These are phyloP conservation scores for Cyphellophora attinorum DNA, from an alignment of 2,329 filamentous ascomycete genomes.

Conservation along the genomic window DNA sequence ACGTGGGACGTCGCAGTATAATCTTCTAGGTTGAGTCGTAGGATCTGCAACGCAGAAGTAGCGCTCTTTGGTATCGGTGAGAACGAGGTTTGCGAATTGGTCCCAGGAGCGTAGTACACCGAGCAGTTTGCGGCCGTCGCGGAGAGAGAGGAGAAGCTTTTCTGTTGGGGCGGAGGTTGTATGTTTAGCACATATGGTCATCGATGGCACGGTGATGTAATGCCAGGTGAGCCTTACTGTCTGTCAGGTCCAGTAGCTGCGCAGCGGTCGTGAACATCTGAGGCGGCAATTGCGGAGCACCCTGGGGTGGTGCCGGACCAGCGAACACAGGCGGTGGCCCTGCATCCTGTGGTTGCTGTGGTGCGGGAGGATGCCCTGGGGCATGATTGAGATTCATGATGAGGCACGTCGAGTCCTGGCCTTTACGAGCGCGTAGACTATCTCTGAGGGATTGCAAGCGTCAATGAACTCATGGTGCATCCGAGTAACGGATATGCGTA, in stretches of 20 bases:
- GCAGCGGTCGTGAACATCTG: slow-evolving; percentile 99
- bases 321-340: slow-evolving; percentile 5
- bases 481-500: too few relatives aligned
- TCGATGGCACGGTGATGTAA: background rate
- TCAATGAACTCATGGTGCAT: too few relatives aligned
- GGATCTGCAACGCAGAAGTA: slow-evolving; percentile 48
- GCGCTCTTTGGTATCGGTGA: slow-evolving; percentile 85
- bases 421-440: too few relatives aligned
- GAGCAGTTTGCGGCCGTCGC: slow-evolving; percentile 88
- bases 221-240: slow-evolving; percentile 58
- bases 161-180: slow-evolving; percentile 48
- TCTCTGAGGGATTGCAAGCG: too few relatives aligned
- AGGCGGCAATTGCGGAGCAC: slow-evolving; percentile 46
- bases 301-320: slow-evolving; percentile 21
- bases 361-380: too few relatives aligned
- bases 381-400: too few relatives aligned
- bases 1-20: slow-evolving; percentile 77
- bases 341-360: too few relatives aligned
- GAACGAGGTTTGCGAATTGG: slow-evolving; percentile 92
- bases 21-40: slow-evolving; percentile 33
- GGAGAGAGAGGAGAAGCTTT: slow-evolving; percentile 83
- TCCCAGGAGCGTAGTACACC: slow-evolving; percentile 93
- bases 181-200: background rate
- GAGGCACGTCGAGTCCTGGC: too few relatives aligned
- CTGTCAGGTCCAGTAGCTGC: slow-evolving; percentile 88